Base-by-base conservation (phyloP, 164 flowering plant genomes). In the Nelumbo lutea region DNA sequence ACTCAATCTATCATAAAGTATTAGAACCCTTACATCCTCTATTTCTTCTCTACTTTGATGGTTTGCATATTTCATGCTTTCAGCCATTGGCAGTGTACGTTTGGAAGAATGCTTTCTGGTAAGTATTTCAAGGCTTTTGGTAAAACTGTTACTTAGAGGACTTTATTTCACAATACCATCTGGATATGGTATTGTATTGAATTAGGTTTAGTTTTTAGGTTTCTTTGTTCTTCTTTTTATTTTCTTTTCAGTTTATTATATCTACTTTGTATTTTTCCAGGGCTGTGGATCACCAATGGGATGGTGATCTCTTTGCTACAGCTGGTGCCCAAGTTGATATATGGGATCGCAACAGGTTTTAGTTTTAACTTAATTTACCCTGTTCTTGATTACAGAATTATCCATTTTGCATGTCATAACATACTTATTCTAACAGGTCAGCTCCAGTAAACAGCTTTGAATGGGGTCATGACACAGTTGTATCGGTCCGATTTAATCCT, bases 261-360 rank as follows among this genome's bases (percentile, higher is more conserved):
- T 55, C 44, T 5, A 67, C 14, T 9, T 15, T 72, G 14, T 53
- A 9, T 53, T 53, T 8, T 53, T 72, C 48, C 74, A 92, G 96
- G 87, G 96, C 85, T 68, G 95, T 87, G 72, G 98, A 95, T 84
- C 97, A 95, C 77, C 93, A 92, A 70, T 87, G 89, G 87, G 87
- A 82, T 52, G 91, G 89, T 78, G 79, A 80, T 64, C 85, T 83
- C 42, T 95, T 95, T 85, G 98, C 98, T 51, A 95, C 99, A 55
- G 98, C 86, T 75, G 97, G 99, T 66, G 93, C 93, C 71, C 91
- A 86, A 84, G 88, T 95, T 52, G 93, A 95, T 73, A 88, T 95
- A 70, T 95, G 99, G 99, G 89, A 92, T 81, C 96, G 85, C 71
- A 92, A 88, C 71, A 95, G 98, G 98, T 94, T 70, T 62, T 45